These are phyloP conservation scores for Fusarium tricinctum DNA, from an alignment of 2,329 filamentous ascomycete genomes.

Conservation along the genomic window DNA sequence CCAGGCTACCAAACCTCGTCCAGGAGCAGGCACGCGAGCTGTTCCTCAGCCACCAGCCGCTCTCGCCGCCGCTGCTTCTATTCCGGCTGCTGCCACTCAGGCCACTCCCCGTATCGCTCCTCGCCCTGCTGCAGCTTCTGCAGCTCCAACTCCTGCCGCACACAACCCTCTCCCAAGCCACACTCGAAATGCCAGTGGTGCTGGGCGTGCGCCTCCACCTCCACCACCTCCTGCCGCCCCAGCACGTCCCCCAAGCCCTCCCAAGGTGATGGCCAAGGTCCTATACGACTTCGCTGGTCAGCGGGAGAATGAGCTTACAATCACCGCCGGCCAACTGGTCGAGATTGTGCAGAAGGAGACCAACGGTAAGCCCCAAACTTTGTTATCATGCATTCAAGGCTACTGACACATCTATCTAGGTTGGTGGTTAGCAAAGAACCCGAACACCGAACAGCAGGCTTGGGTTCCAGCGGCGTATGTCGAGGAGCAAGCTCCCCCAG, in stretches of 20 bases:
- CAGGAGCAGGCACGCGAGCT: slow-evolving; percentile 54
- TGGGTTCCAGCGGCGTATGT: slow-evolving; percentile 97
- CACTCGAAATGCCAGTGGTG: slow-evolving; percentile 66
- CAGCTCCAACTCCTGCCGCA: slow-evolving; percentile 33
- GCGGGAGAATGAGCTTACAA: slow-evolving; percentile 85
- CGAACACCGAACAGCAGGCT: slow-evolving; percentile 74
- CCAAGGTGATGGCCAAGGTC: slow-evolving; percentile 88
- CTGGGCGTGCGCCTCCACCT: slow-evolving; percentile 71
- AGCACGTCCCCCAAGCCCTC: slow-evolving; percentile 65
- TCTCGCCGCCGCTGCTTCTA: slow-evolving; percentile 48
- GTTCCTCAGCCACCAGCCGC: slow-evolving; percentile 55
- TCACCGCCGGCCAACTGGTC: slow-evolving; percentile 84
- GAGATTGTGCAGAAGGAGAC: slow-evolving; percentile 94
- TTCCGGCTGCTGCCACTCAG: slow-evolving; percentile 44
- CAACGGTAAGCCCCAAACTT: slow-evolving; percentile 77
- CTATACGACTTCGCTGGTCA: slow-evolving; percentile 93
- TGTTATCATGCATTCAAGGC: background rate
- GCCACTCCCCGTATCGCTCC: slow-evolving; percentile 33
- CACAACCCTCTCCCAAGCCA: slow-evolving; percentile 61
- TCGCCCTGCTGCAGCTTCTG: slow-evolving; percentile 18
- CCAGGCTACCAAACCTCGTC: slow-evolving; percentile 63
- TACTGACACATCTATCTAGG: slow-evolving; percentile 68
- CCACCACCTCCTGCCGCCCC: slow-evolving; percentile 69
- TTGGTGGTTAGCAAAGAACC: slow-evolving; percentile 91
- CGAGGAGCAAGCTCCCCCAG: slow-evolving; percentile 80